These are phyloP conservation scores for Dictyostelium intermedium DNA, from an alignment of 78 protist species.

Conservation along the genomic window DNA sequence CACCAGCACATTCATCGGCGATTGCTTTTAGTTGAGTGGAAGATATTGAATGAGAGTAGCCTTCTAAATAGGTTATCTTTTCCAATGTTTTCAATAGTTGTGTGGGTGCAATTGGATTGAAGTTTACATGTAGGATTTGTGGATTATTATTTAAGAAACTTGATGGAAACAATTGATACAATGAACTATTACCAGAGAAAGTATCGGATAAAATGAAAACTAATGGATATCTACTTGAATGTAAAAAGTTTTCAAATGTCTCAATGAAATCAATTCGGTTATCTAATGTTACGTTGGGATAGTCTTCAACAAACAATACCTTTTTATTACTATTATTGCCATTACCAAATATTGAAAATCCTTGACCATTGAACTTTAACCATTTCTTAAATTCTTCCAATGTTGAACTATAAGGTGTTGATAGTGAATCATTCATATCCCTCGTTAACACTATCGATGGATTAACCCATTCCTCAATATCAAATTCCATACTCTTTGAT, in stretches of 20 bases:
- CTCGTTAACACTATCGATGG: slow-evolving; percentile 32
- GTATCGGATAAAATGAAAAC: slow-evolving; percentile 19
- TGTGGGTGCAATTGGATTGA: slow-evolving; percentile 41
- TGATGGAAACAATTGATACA: slow-evolving; percentile 7
- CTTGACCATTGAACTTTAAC: slow-evolving; percentile 35
- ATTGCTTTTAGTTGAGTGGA: neutral
- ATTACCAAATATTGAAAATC: neutral
- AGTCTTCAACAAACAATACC: slow-evolving; percentile 28
- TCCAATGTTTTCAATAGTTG: neutral
- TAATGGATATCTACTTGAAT: slow-evolving; percentile 4
- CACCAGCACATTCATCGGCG: slow-evolving; percentile 55
- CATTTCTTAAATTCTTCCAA: slow-evolving; percentile 30
- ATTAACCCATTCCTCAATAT: slow-evolving; percentile 59
- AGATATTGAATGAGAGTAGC: neutral
- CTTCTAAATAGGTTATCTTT: slow-evolving; percentile 8
- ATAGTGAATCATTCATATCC: slow-evolving; percentile 5
- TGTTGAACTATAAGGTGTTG: slow-evolving; percentile 16
- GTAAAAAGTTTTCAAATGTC: neutral
- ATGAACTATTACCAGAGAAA: neutral
- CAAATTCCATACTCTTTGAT: slow-evolving; percentile 18
- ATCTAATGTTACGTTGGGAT: slow-evolving; percentile 17
- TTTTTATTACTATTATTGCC: neutral
- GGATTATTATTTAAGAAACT: neutral
- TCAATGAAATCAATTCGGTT: neutral
- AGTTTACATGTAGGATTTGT: neutral